Evolutionary conservation across 2,329 filamentous ascomycete genomes (phyloP), one percentile per base, ranked within the genome.

Genomic region (Pyrenochaeta sp.): DNA sequence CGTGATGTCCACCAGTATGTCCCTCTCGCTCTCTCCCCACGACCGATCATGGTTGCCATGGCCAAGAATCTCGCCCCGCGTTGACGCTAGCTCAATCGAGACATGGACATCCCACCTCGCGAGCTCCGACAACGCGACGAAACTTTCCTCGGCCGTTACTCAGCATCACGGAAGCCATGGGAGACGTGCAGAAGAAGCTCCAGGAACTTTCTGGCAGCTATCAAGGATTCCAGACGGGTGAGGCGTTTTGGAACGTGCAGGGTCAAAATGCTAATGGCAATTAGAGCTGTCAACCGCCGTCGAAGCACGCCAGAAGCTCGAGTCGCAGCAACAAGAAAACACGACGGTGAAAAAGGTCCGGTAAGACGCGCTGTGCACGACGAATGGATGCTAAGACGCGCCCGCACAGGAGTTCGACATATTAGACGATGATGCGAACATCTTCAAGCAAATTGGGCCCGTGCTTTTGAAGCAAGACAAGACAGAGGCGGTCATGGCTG

Each of bases 401-500:
- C 14, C 1, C 1, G 18, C 20, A 5, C 60, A 95, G 88, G 94
- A 98, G 77, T 98, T 98, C 75, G 83, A 86, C 35, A 83, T 84
- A 48, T 82, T 98, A 54, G 85, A 88, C 66, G 89, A 93, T 32
- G 90, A 89, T 65, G 90, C 96, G 69, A 91, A 87, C 60, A 96
- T 99, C 76, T 99, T 96, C 85, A 99, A 98, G 79, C 86, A 97
- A 36, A 87, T 97, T 41, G 95, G 95, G 0, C 95, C 95, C 0
- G 91, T 98, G 6, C 80, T 99, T 32, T 78, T 99, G 69, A 97
- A 98, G 82, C 95, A 99, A 77, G 95, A 98, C 52, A 93, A 91
- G 76, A 80, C 86, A 1, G 95, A 99, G 75, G 95, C 95, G 0
- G 87, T 92, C 61, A 90, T 91, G 82, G 93, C 92, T 0, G 95